Base-by-base conservation (phyloP, 441 rosid genomes). In the Eruca vesicaria region DNA sequence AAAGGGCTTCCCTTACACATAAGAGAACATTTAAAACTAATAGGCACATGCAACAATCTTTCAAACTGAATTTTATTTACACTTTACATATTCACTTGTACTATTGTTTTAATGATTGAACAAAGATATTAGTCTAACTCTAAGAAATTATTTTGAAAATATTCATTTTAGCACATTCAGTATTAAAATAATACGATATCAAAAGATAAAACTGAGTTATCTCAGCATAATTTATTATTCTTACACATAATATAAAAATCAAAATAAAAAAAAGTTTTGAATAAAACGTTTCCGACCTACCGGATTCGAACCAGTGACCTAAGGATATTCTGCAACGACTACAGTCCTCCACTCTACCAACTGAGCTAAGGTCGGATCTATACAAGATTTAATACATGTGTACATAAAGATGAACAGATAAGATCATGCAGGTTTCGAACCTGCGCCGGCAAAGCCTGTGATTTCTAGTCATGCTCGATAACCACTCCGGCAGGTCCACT, bases 301-400 rank as follows among this genome's bases (percentile, higher is more conserved):
- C 66, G 11, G 66, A 61, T 16, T 61, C 45, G 66, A 61, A 61
- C 66, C 28, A 61, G 48, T 23, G 63, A 28, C 43, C 43, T 60
- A 60, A 31, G 43, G 66, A 61, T 61, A 0, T 32, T 33, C 50
- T 63, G 67, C 18, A 6, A 9, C 43, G 1, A 86, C 87, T 88
- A 86, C 93, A 88, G 93, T 86, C 93, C 89, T 90, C 93, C 91
- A 91, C 96, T 87, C 93, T 87, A 55, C 90, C 93, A 90, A 88
- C 93, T 88, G 96, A 88, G 96, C 90, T 86, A 90, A 88, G 96
- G 88, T 87, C 96, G 91, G 93, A n/a, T 43, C 2, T 43, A 38
- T 11, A 36, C 5, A 36, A 36, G 4, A 36, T 29, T 29, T 29
- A 6, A 29, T 29, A 29, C 32, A 4, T 29, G 32, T 29, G 32